Base-by-base conservation (phyloP, 345 rosid species). In the Lenwebbia sp. region DNA sequence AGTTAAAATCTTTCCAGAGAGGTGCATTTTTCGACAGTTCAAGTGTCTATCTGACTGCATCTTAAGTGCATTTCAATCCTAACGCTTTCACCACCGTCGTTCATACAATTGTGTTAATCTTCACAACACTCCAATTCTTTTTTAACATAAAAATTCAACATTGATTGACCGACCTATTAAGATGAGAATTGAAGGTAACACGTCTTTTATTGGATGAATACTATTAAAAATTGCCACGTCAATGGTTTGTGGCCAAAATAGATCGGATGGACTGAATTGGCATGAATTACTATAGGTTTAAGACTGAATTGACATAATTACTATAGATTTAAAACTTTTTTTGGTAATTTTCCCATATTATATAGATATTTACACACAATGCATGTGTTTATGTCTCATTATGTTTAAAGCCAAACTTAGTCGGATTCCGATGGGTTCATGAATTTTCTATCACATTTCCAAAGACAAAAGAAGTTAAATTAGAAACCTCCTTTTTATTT, bases 211-310 rank as follows among this genome's bases (percentile, higher is more conserved):
- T 40, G 41, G 41, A 40, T 40, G 41, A 4, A 40, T 40, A 40
- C 5, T 40, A 40, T 49, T 49, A 49, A 49, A 49, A 49, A 49
- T 49, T 49, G 52, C 14, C 52, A 50, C 14, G 13, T 50, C 14
- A 3, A 0, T 3, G 14, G 3, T 50, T 12, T 50, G 1, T 1
- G 12, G 1, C 4, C 13, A 50, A 50, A 50, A 50, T 50, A 11
- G 14, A 50, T 50, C 14, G 14, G 52, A 50, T 11, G 4, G 13
- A 49, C 50, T 10, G 2, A 49, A 49, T 49, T 50, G 52, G 2
- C 52, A 50, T 50, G 2, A 50, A 47, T 47, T 47, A 47, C 12
- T 1, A 47, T 8, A 47, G 11, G 3, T 47, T 47, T 47, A 8
- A 2, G 12, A 47, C 11, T 47, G 3, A 47, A 10, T 47, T 47